Base-by-base conservation (phyloP, 352 stramenopile species). In the Globisporangium irregulare region DNA sequence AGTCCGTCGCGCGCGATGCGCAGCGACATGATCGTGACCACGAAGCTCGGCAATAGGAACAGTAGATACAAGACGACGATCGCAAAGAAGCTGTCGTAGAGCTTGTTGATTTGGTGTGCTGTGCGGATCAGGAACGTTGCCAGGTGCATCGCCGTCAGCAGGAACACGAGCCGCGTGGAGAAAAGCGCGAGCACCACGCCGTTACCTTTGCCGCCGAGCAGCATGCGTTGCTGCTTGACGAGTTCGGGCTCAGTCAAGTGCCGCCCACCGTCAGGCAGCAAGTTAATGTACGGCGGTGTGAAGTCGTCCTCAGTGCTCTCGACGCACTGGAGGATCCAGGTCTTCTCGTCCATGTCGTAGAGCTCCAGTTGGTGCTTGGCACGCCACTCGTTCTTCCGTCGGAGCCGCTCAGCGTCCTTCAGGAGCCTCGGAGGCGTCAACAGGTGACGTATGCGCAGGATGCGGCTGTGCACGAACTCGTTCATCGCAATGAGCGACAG, bases 121-220 rank as follows among this genome's bases (percentile, higher is more conserved):
- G 78, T 87, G 15, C 82, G 82, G 54, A 91, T 72, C 43, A 91
- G 65, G 57, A 93, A 91, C 7, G 79, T 76, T 1, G 81, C 80
- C 4, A 93, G 58, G 61, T 93, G 84, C 60, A 93, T 74, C 24
- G 84, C 84, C 9, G 83, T 90, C 32, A 93, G 74, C 20, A 93
- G 59, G n/a, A 93, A 91, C 24, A 90, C 80, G 58, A 93, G 76
- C 1, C 82, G 75, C 50, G 81, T 90, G 9, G 72, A 89, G 72
- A 93, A 91, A 2, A 91, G 59, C 15, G 82, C 81, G 8, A 93
- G 67, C 12, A 81, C 36, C 1, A 90, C 82, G 12, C 84, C 84
- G 32, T 93, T 87, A 34, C 73, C 79, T 34, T 41, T 67, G 25
- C 79, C 74, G 59, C 67, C 65, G 10, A 93, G 72, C 3, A 91